Conservation (phyloP, 2,329 filamentous ascomycete genomes). For the Xylaria sp. region DNA sequence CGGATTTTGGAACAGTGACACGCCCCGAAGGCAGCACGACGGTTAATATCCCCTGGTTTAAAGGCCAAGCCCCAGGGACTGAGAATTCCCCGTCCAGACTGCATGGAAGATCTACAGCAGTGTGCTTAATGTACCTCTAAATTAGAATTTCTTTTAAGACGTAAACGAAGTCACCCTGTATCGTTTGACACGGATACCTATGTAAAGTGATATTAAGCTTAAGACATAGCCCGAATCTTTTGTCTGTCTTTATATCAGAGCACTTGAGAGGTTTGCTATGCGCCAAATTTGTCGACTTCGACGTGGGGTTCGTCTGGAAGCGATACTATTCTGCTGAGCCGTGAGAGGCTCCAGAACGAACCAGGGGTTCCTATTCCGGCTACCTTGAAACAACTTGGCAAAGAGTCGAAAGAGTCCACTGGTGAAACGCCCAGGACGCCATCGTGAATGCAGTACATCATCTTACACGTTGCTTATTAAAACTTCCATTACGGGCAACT, state of each 20-base stretch:
- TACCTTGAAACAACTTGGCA: slow-evolving; percentile 18
- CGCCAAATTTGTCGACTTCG: no score
- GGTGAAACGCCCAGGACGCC: slow-evolving; percentile 7
- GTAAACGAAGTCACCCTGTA: no score
- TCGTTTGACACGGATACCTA: no score
- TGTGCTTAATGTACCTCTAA: no score
- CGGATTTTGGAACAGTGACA: slow-evolving; percentile 17
- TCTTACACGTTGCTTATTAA: background rate
- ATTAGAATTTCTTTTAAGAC: no score
- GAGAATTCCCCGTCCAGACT: background rate
- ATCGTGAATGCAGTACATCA: background rate
- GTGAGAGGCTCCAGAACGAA: background rate
- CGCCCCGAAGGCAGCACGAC: background rate
- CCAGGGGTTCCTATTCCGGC: slow-evolving; percentile 16
- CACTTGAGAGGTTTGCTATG: no score
- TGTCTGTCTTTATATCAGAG: no score
- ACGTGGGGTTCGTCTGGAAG: no score
- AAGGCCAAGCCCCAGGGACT: background rate
- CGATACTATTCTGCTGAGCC: background rate
- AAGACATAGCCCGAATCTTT: no score
- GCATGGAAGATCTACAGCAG: no score
- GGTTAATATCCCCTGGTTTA: slow-evolving; percentile 18
- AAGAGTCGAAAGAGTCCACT: slow-evolving; percentile 7
- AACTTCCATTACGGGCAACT: background rate
- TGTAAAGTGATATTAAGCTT: no score